A percentile compares a stretch with the other conserved stretches of the same genome.
Conservation (phyloP, 495 filamentous ascomycete genomes). For the Penicillium lagena region DNA sequence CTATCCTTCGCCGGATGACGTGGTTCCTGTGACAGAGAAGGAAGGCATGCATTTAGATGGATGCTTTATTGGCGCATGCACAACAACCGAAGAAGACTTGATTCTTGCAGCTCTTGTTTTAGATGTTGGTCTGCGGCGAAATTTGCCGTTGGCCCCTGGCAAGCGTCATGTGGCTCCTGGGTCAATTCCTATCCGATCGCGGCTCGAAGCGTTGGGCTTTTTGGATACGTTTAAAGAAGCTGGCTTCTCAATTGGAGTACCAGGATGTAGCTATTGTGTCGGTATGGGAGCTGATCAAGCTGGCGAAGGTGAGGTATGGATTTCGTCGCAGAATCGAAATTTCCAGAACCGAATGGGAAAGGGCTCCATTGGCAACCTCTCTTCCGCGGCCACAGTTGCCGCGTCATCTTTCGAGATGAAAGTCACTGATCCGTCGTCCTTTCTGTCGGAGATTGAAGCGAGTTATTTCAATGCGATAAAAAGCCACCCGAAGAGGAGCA, state of each 20-base stretch:
- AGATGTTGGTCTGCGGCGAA: conserved; percentile 22
- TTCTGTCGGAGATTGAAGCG: conserved; percentile 20
- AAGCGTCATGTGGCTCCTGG: conserved; percentile 32
- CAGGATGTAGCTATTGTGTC: conserved; percentile 38
- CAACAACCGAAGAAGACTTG: conserved; percentile 37
- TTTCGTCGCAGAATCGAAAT: conserved; percentile 36
- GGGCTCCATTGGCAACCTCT: conserved; percentile 31
- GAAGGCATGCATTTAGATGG: conserved; percentile 26
- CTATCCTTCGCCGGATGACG: conserved; percentile 35
- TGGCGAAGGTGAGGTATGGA: conserved; percentile 30
- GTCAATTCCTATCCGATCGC: conserved; percentile 24
- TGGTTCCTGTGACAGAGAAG: conserved; percentile 27
- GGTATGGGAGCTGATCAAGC: conserved; percentile 34
- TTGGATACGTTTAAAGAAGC: conserved; percentile 26
- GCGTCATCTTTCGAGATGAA: conserved; percentile 32
- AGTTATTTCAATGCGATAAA: conserved; percentile 11
- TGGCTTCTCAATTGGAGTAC: conserved; percentile 29
- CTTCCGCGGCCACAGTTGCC: conserved; percentile 31
- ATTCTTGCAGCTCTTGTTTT: conserved; percentile 31
- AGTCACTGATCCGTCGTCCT: conserved; percentile 18
- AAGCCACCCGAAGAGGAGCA: neutral
- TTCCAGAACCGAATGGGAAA: conserved; percentile 41
- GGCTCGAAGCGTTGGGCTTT: conserved; percentile 22
- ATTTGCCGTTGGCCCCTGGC: conserved; percentile 18
- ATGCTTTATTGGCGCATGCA: conserved; percentile 41